phyloP scores from a whole-genome alignment of 345 rosid species.

The Eucalyptus erythrocorys region DNA sequence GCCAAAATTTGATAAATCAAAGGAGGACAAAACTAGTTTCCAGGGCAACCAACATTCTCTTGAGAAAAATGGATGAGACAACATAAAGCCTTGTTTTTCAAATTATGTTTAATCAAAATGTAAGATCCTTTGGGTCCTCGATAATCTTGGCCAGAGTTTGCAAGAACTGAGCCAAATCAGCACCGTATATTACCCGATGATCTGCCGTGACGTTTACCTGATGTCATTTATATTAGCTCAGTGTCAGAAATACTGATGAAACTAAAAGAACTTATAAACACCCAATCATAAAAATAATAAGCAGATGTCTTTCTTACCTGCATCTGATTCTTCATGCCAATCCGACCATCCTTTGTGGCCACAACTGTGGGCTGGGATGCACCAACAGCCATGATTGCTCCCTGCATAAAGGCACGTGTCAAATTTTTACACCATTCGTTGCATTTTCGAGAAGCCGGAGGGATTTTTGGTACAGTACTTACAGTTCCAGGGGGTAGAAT shows the following conservation, averaged over 20 bases:
- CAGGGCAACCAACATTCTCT: neutral
- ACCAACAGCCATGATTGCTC: constrained; percentile 98
- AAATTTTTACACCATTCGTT: neutral
- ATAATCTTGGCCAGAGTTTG: constrained; percentile 81
- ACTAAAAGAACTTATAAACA: neutral
- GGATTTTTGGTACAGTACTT: constrained; percentile 7
- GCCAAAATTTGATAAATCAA: neutral
- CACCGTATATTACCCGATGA: constrained; percentile 90
- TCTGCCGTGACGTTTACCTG: constrained; percentile 94
- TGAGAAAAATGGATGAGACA: neutral
- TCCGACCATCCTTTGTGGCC: constrained; percentile 74
- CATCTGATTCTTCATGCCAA: constrained; percentile 94
- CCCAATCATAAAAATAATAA: neutral
- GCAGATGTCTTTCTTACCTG: constrained; percentile 37
- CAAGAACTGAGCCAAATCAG: constrained; percentile 89
- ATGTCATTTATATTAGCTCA: neutral
- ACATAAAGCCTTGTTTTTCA: neutral
- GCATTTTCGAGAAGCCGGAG: neutral
- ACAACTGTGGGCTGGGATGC: constrained; percentile 80
- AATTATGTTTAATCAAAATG: constrained; percentile 25
- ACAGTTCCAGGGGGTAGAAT: constrained; percentile 96
- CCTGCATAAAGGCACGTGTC: constrained; percentile 22
- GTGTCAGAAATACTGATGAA: neutral
- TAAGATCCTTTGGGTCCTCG: constrained; percentile 83
- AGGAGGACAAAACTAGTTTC: neutral